Conservation (phyloP, 1,284 basidiomycete species). For the Melampsora medusae region DNA sequence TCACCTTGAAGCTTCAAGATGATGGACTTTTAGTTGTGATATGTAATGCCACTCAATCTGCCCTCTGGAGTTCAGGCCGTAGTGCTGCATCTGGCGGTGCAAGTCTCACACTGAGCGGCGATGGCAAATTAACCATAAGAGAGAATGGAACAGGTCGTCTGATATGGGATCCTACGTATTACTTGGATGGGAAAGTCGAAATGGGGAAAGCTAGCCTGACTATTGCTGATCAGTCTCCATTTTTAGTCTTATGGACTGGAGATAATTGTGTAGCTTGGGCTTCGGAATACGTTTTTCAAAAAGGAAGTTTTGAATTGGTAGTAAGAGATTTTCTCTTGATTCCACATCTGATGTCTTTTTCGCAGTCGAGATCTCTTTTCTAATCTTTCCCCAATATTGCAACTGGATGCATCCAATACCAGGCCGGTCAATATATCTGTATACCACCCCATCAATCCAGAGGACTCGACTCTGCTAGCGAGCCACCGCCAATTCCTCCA, state of each 20-base stretch:
- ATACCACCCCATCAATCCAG: slow-evolving; percentile 9
- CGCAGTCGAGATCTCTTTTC: neutral
- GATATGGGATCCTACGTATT: slow-evolving; percentile 38
- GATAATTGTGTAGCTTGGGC: slow-evolving; percentile 35
- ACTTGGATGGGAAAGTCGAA: slow-evolving; percentile 11
- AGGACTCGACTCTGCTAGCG: neutral
- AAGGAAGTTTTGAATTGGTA: slow-evolving; percentile 22
- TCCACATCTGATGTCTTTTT: no score
- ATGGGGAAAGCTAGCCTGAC: slow-evolving; percentile 13
- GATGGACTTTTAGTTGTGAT: slow-evolving; percentile 17
- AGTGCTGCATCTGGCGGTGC: slow-evolving; percentile 24
- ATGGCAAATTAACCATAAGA: slow-evolving; percentile 33
- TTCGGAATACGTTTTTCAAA: slow-evolving; percentile 35
- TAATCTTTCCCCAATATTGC: neutral
- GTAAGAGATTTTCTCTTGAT: neutral
- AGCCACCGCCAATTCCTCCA: slow-evolving; percentile 36
- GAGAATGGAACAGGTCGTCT: slow-evolving; percentile 20
- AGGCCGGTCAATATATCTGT: slow-evolving; percentile 44
- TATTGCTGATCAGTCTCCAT: slow-evolving; percentile 29
- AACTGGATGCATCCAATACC: neutral
- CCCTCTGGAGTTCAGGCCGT: slow-evolving; percentile 35
- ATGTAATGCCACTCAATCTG: slow-evolving; percentile 8
- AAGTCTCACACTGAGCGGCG: slow-evolving; percentile 10
- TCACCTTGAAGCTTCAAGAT: neutral
- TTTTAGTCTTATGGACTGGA: slow-evolving; percentile 24